Conservation (phyloP, 345 rosid genomes). For the Kernera saxatilis region DNA sequence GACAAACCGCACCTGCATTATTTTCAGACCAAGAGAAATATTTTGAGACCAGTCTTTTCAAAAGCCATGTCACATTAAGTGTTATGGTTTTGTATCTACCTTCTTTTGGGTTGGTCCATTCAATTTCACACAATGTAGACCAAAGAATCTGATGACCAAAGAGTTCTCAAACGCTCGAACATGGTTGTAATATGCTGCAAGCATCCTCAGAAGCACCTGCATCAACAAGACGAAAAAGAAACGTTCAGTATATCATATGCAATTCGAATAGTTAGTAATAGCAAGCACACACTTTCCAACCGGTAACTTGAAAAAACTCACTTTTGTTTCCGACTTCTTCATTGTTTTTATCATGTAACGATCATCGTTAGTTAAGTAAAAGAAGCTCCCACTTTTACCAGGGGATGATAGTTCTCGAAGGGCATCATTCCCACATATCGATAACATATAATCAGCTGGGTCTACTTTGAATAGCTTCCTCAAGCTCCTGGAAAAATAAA, state of each 20-base stretch:
- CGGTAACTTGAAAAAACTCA: slow-evolving; percentile 19
- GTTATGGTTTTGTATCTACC: slow-evolving; percentile 33
- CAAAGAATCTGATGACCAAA: slow-evolving; percentile 69
- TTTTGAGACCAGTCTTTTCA: not conserved
- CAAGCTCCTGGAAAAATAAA: slow-evolving; percentile 50
- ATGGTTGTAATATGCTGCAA: slow-evolving; percentile 83
- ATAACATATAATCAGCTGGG: slow-evolving; percentile 93
- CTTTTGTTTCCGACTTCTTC: slow-evolving; percentile 88
- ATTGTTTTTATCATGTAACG: slow-evolving; percentile 95
- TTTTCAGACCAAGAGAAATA: not conserved
- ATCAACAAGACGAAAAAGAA: not conserved
- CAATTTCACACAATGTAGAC: slow-evolving; percentile 83
- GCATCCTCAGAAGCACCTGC: slow-evolving; percentile 92
- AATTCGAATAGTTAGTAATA: not conserved
- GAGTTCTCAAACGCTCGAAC: slow-evolving; percentile 80
- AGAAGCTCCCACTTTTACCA: slow-evolving; percentile 97
- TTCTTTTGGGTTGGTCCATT: slow-evolving; percentile 79
- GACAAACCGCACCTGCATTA: slow-evolving; percentile 77
- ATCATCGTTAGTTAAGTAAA: slow-evolving; percentile 84
- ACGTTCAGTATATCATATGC: not conserved
- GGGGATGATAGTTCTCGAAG: slow-evolving; percentile 95
- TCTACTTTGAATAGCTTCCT: slow-evolving; percentile 93
- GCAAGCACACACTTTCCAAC: not conserved
- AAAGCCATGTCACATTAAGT: not conserved
- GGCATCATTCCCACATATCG: slow-evolving; percentile 89